These are phyloP conservation scores for Irpex sp. DNA, from an alignment of 1,284 basidiomycete genomes.

Conservation along the genomic window DNA sequence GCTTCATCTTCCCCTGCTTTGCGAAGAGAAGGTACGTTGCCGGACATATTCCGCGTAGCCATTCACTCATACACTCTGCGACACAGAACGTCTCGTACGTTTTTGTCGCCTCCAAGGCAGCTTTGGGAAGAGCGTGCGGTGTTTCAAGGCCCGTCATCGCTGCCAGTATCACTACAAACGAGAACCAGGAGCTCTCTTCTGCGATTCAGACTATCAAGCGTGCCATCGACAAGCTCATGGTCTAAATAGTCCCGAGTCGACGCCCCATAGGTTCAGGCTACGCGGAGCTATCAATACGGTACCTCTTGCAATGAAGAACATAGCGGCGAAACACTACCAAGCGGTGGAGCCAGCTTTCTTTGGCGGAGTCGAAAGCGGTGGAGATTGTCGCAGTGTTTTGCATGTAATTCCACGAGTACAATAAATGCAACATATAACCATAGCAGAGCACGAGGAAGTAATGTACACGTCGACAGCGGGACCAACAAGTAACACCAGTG, in stretches of 20 bases:
- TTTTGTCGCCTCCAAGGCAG: constrained; percentile 93
- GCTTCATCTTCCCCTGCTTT: constrained; percentile 94
- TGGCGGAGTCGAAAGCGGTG: background rate
- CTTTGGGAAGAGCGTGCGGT: constrained; percentile 94
- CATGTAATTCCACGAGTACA: background rate
- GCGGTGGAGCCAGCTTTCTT: no score
- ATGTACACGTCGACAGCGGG: background rate
- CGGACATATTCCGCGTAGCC: background rate
- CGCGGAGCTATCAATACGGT: no score
- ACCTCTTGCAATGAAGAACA: no score
- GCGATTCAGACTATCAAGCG: constrained; percentile 91
- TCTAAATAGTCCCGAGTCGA: constrained; percentile 12
- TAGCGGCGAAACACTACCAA: no score
- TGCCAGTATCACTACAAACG: constrained; percentile 93
- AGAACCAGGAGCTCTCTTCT: constrained; percentile 87
- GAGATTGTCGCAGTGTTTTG: background rate
- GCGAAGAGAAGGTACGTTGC: constrained; percentile 88
- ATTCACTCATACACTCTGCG: background rate
- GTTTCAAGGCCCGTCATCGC: constrained; percentile 96
- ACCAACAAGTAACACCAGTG: constrained; percentile 1
- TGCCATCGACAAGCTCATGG: constrained; percentile 78
- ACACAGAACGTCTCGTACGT: constrained; percentile 91
- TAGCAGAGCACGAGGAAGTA: background rate
- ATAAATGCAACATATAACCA: background rate
- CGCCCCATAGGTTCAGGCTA: no score